A percentile compares a stretch with the other conserved stretches of the same genome.
These are phyloP conservation scores for Annona cherimola DNA, from an alignment of 164 flowering plant species.

Conservation along the genomic window DNA sequence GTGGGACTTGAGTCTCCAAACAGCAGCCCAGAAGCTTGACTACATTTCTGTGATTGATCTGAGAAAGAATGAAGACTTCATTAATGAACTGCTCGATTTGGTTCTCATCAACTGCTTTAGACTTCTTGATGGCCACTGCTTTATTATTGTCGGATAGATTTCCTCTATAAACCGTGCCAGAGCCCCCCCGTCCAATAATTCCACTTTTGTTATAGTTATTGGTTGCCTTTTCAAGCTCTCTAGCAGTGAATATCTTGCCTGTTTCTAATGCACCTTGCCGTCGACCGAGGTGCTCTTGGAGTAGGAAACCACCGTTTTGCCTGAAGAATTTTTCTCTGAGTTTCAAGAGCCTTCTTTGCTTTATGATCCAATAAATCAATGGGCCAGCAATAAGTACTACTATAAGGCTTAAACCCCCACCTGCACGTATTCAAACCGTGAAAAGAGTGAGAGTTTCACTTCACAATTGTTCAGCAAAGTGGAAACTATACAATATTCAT, in stretches of 20 bases:
- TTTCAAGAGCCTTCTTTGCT: too few relatives aligned
- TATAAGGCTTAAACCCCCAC: too few relatives aligned
- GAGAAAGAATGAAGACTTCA: conserved; percentile 18
- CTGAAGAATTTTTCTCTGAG: too few relatives aligned
- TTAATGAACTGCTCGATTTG: conserved; percentile 19
- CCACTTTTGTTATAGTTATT: conserved; percentile 4
- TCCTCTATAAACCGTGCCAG: conserved; percentile 17
- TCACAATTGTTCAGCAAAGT: too few relatives aligned
- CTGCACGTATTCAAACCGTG: too few relatives aligned
- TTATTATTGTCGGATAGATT: conserved; percentile 6
- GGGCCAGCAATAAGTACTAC: too few relatives aligned
- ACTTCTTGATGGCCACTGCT: conserved; percentile 17
- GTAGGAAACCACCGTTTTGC: conserved; percentile 5
- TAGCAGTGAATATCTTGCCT: conserved; percentile 8
- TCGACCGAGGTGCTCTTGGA: background rate
- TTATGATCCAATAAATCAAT: too few relatives aligned
- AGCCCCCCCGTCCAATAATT: conserved; percentile 13
- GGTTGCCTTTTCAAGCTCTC: conserved; percentile 17
- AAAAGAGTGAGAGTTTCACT: too few relatives aligned
- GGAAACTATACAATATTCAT: too few relatives aligned
- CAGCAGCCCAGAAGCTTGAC: conserved; percentile 22
- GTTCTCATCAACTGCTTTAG: conserved; percentile 10
- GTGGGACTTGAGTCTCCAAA: conserved; percentile 13
- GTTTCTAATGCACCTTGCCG: background rate
- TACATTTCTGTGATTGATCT: conserved; percentile 15